Evolutionary conservation across 176 grass and related monocot genomes (phyloP), one percentile per base, ranked within the genome.

Genomic region (Tuctoria greenei): DNA sequence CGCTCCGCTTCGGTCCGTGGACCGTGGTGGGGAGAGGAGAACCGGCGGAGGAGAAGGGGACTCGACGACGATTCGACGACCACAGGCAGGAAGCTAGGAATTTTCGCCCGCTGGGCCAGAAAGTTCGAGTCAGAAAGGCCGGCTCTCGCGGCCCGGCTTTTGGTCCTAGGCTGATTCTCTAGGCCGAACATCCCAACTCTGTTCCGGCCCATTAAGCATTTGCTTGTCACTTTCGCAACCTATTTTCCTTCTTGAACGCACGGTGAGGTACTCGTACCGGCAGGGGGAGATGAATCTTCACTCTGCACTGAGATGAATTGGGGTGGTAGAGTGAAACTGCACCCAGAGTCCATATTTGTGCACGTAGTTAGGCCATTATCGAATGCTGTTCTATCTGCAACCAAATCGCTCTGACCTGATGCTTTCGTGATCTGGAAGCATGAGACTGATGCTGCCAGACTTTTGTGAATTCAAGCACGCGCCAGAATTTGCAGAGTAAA

Each of bases 321-420:
- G 96, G 83, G n/a, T n/a, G 25, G 75, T 86, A 13, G 89, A 85
- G 83, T 95, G 55, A 94, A 67, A 23, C 40, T 7, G 68, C 58
- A 27, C 52, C 74, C 61, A 27, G 35, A 9, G 50, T n/a, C 65
- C 47, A 47, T 91, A 64, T 72, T 16, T 82, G 69, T 89, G 41
- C 56, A 66, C 67, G 71, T 77, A 82, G 77, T 85, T 84, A 84
- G 87, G 81, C 81, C 77, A 67, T 84, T 88, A 61, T 57, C 50
- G 55, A 62, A 79, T 83, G 80, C 42, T 37, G 61, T 41, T 52
- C 59, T 47, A 47, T 77, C 47, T 82, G 66, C 72, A 34, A 9
- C 20, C 58, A 27, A 71, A 13, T 61, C 72, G 79, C 23, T 68
- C 52, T 74, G 69, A 6, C 61, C 67, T 21, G 79, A 83, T 83